These are phyloP conservation scores for Alternaria burnsii DNA, from an alignment of 2,329 filamentous ascomycete species.

Conservation along the genomic window DNA sequence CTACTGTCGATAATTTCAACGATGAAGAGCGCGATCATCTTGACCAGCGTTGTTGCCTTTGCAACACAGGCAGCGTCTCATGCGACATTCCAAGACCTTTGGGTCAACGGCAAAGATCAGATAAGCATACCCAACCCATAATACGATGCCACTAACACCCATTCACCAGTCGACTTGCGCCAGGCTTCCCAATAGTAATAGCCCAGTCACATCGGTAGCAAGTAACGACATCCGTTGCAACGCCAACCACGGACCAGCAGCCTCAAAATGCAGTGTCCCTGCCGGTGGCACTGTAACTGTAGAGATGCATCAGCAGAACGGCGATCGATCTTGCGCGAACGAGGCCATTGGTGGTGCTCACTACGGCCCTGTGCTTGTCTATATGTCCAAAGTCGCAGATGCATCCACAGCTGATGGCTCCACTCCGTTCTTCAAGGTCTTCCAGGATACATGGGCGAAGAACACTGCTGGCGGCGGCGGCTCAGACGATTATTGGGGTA, in stretches of 20 bases:
- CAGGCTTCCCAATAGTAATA: slow-evolving; percentile 49
- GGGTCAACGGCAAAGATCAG: slow-evolving; percentile 44
- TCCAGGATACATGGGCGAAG: slow-evolving; percentile 62
- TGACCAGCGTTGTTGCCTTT: slow-evolving; percentile 31
- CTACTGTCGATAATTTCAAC: not conserved
- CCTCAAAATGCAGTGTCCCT: slow-evolving; percentile 56
- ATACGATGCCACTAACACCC: slow-evolving; percentile 9
- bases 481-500: slow-evolving; percentile 60
- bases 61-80: slow-evolving; percentile 41
- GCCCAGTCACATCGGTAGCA: slow-evolving; percentile 57
- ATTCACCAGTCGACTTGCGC: slow-evolving; percentile 33
- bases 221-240: slow-evolving; percentile 63
- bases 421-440: slow-evolving; percentile 66
- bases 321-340: slow-evolving; percentile 60
- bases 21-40: slow-evolving; percentile 12
- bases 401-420: slow-evolving; percentile 61
- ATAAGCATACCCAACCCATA: slow-evolving; percentile 18
- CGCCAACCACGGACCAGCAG: slow-evolving; percentile 34
- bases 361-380: slow-evolving; percentile 47
- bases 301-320: slow-evolving; percentile 60
- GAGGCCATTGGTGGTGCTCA: slow-evolving; percentile 48
- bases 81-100: slow-evolving; percentile 45
- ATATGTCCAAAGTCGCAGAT: slow-evolving; percentile 56
- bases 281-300: slow-evolving; percentile 59
- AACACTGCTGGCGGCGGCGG: slow-evolving; percentile 51